Evolutionary conservation across 2,329 filamentous ascomycete genomes (phyloP), one percentile per base, ranked within the genome.

Genomic region (Colletotrichum musae): DNA sequence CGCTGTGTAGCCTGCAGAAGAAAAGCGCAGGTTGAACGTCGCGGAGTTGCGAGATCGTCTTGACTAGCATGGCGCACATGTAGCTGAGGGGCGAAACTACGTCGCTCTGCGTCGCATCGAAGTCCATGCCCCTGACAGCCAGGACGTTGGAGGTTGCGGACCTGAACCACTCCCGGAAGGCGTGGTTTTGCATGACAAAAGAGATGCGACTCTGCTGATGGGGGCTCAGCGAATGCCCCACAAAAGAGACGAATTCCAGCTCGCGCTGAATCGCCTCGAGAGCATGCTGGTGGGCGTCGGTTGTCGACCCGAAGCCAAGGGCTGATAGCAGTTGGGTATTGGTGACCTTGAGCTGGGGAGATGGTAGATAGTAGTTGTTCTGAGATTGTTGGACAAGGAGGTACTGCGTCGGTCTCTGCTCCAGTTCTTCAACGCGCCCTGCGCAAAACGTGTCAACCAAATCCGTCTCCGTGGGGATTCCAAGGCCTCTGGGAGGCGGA

Each of bases 1-100:
- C 53, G 15, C 15, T 12, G 53, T 56, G 53, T 4, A 56, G 53
- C 16, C 53, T 12, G 53, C 53, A 56, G 32, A 56, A 56, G 53
- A 56, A 56, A 6, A 43, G 1, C 4, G 24, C 9, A 9, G 53
- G 53, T 28, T n/a, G 24, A 7, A 24, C 53, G 21, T 21, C 16
- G 2, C n/a, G n/a, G 9, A 43, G 18, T 5, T 12, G 53, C 3
- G 53, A 36, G 32, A 56, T 5, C 15, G 53, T 16, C 32, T 16
- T 39, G 16, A 32, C 53, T 9, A 56, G 53, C n/a, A 56, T n/a
- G 1, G 53, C 53, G 16, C 53, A 41, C 16, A 56, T n/a, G 39
- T 56, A 56, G 53, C 28, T 41, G 4, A 56, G 53, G 9, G 53
- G 32, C n/a, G 53, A 56, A 16, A 56, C 32, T 12, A 41, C 12